phyloP scores from a whole-genome alignment of 768 basidiomycete species.

The Mrakia blollopis region DNA sequence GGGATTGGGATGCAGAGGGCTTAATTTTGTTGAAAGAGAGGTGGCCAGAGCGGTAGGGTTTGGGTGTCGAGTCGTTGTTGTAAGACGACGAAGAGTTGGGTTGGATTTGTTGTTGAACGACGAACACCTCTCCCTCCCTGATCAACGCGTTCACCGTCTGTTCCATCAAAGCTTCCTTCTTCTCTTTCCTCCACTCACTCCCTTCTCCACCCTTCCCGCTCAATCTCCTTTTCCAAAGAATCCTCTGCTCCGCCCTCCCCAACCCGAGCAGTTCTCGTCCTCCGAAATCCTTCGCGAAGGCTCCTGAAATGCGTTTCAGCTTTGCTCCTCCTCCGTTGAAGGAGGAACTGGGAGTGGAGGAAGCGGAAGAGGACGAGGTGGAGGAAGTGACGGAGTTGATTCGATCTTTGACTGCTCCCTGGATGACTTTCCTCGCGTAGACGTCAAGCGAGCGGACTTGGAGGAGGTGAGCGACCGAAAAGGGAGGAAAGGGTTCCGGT shows the following conservation, averaged over 20 bases:
- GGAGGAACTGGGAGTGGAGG: not conserved
- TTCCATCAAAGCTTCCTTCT: not conserved
- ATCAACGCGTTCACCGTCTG: not conserved
- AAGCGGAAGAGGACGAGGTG: not conserved
- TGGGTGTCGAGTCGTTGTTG: not conserved
- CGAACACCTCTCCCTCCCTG: constrained; percentile 23
- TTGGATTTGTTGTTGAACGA: not conserved
- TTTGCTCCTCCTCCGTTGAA: not conserved
- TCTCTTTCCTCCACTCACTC: constrained; percentile 1
- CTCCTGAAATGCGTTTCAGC: not conserved
- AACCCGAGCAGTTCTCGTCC: not conserved
- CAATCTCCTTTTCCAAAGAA: not conserved
- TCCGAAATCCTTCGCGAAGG: not conserved
- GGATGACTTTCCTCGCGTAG: constrained; percentile 18
- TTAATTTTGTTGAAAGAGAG: not conserved
- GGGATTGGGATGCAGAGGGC: not conserved
- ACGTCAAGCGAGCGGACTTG: not conserved
- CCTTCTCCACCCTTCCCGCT: not conserved
- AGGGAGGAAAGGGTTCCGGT: not conserved
- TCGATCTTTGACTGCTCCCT: not conserved
- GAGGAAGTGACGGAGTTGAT: not conserved
- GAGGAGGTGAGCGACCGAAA: constrained; percentile 18
- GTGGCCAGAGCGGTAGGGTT: not conserved
- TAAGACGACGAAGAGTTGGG: not conserved
- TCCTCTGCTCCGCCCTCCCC: not conserved